A percentile compares a stretch with the other conserved stretches of the same genome.
These are phyloP conservation scores for Gossypium armourianum DNA, from an alignment of 441 rosid species.

Conservation along the genomic window DNA sequence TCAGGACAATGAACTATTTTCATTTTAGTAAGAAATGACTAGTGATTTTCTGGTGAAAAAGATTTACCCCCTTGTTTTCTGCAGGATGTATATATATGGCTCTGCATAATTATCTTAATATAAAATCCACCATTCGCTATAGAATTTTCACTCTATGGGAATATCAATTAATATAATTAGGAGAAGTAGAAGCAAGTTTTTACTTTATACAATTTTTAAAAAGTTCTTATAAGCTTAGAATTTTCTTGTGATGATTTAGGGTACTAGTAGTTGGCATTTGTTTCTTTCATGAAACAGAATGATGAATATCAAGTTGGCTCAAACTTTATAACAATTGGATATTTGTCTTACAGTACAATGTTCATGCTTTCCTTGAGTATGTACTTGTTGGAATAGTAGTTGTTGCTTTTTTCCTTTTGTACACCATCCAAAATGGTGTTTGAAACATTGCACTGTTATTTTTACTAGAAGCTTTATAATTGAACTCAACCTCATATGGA, in stretches of 20 bases:
- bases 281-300: neutral
- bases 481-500: neutral
- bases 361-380: neutral
- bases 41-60: neutral
- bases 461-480: neutral
- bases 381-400: neutral
- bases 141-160: constrained; percentile 10
- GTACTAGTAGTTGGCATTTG: neutral
- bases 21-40: neutral
- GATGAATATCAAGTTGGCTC: neutral
- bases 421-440: neutral
- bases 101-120: neutral
- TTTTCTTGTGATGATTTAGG: neutral
- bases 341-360: neutral
- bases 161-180: constrained; percentile 2
- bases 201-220: neutral
- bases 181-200: constrained; percentile 6
- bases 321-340: neutral
- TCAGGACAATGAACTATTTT: neutral
- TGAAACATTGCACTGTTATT: neutral
- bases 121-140: neutral
- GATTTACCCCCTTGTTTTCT: neutral
- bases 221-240: neutral
- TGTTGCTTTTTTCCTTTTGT: neutral
- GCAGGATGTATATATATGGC: neutral